Conservation (phyloP, 371 early-diverging fungal species). For the Actinomortierella wolfii region DNA sequence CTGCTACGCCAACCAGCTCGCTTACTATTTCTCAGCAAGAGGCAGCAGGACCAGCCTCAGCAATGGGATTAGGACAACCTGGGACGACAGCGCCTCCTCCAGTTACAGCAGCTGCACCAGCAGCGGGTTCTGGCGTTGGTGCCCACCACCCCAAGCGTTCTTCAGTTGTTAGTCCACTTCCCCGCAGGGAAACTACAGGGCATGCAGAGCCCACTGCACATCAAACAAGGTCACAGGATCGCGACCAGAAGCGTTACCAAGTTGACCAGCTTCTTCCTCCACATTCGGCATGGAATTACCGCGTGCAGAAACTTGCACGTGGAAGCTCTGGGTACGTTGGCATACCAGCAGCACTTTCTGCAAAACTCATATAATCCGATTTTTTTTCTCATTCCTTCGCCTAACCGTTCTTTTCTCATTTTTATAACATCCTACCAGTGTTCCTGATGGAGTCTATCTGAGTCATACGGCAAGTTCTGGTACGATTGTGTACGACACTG, state of each 20-base stretch:
- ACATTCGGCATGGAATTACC: conserved; percentile 45
- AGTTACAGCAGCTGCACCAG: too few relatives aligned
- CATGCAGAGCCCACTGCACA: conserved; percentile 18
- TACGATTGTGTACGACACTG: conserved; percentile 31
- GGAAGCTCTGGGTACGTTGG: conserved; percentile 43
- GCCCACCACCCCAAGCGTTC: conserved; percentile 22
- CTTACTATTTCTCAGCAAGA: too few relatives aligned
- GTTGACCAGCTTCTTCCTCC: conserved; percentile 41
- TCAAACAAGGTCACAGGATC: conserved; percentile 15
- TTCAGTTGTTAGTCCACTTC: conserved; percentile 20
- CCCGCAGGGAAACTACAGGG: conserved; percentile 26
- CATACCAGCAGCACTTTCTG: too few relatives aligned
- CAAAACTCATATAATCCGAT: too few relatives aligned
- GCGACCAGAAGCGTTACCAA: conserved; percentile 41
- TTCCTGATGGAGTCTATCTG: conserved; percentile 48
- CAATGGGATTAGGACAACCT: too few relatives aligned
- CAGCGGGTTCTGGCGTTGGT: too few relatives aligned
- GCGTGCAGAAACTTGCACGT: conserved; percentile 42
- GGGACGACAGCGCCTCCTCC: too few relatives aligned
- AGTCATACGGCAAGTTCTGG: conserved; percentile 17
- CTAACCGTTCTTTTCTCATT: neutral
- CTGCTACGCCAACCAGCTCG: too few relatives aligned
- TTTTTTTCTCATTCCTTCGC: neutral
- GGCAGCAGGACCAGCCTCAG: too few relatives aligned
- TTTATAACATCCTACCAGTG: conserved; percentile 5